phyloP scores from a whole-genome alignment of 768 basidiomycete genomes.

The Mycena epipterygia region DNA sequence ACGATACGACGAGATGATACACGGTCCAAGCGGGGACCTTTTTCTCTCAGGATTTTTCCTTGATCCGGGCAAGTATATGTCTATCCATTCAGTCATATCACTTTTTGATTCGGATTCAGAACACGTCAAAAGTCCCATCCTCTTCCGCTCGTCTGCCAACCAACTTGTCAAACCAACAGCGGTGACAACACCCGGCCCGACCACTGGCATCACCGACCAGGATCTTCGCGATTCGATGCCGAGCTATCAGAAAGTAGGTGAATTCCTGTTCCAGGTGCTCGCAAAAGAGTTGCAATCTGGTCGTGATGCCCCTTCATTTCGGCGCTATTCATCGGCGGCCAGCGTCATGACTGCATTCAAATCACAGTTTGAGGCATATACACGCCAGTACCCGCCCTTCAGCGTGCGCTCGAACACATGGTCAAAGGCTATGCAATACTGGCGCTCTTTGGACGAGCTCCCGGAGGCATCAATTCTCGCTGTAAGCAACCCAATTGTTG shows the following conservation, averaged over 20 bases:
- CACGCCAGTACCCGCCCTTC: constrained; percentile 11
- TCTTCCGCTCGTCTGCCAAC: background rate
- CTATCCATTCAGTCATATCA: background rate
- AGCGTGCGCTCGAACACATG: background rate
- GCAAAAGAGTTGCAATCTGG: background rate
- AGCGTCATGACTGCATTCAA: background rate
- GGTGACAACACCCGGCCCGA: background rate
- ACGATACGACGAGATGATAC: constrained; percentile 40
- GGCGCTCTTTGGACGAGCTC: background rate
- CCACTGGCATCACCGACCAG: background rate
- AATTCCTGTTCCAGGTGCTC: background rate
- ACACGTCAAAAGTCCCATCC: background rate
- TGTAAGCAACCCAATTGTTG: no score
- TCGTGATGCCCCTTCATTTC: background rate
- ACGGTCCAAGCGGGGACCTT: constrained; percentile 30
- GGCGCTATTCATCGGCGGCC: background rate
- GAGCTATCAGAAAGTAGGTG: constrained; percentile 1
- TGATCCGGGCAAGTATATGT: background rate
- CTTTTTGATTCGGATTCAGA: background rate
- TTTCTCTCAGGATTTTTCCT: constrained; percentile 38
- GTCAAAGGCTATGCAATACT: constrained; percentile 8
- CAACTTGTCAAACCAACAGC: background rate
- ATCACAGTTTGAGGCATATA: constrained; percentile 9
- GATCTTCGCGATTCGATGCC: constrained; percentile 13
- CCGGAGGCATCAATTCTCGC: background rate